Conservation (phyloP, 805 yeast species). For the Candida suzukii region DNA sequence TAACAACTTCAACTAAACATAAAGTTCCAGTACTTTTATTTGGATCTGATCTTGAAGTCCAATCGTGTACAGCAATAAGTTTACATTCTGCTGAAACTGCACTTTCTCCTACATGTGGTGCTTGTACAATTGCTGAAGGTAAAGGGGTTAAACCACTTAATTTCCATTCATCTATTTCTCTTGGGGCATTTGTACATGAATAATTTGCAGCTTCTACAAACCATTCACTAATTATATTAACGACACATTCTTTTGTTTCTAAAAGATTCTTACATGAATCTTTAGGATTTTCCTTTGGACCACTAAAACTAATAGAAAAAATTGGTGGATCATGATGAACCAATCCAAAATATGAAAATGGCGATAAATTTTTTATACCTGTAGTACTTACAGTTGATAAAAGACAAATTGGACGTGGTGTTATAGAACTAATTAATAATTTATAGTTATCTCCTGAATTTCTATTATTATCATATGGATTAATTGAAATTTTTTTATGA, state of each 20-base stretch:
- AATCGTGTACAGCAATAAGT: constrained; percentile 35
- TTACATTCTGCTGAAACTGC: constrained; percentile 55
- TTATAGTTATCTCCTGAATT: constrained; percentile 39
- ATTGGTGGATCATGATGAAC: constrained; percentile 51
- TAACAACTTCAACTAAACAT: constrained; percentile 46
- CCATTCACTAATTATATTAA: constrained; percentile 58
- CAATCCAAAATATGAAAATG: constrained; percentile 49
- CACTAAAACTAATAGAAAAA: constrained; percentile 43
- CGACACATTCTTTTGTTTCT: constrained; percentile 46
- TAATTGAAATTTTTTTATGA: constrained; percentile 38
- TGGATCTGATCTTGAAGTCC: constrained; percentile 34
- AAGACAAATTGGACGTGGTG: constrained; percentile 58
- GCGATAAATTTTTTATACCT: constrained; percentile 47
- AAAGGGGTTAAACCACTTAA: constrained; percentile 45
- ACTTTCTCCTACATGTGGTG: constrained; percentile 55
- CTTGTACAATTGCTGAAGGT: constrained; percentile 36
- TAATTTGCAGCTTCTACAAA: constrained; percentile 57
- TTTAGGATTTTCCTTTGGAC: constrained; percentile 32
- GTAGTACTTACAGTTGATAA: constrained; percentile 37
- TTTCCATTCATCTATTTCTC: constrained; percentile 47
- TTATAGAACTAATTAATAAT: constrained; percentile 42
- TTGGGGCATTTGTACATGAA: constrained; percentile 39
- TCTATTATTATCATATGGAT: constrained; percentile 38
- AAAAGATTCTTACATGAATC: constrained; percentile 44
- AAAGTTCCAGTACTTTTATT: constrained; percentile 29